Evolutionary conservation across 441 rosid genomes (phyloP), one percentile per base, ranked within the genome.

Genomic region (Erodium chrysanthum): DNA sequence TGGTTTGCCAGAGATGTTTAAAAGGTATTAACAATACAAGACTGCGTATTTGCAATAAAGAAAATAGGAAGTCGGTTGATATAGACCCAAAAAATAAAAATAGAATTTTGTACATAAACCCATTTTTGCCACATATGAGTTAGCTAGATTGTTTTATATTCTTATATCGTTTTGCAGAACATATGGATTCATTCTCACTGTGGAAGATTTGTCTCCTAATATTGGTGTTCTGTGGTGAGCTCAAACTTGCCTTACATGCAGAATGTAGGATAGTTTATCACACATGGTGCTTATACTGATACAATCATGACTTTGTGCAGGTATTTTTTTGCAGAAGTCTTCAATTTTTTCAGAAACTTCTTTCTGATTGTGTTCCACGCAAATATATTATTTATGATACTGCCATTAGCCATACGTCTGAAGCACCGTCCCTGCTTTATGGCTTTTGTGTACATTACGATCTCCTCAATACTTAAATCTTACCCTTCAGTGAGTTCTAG

Each of bases 251-350:
- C n/a, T 52, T 54, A 21, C 31, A 58, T 25, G 12, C 61, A 71
- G 52, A 56, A n/a, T 67, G 64, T 37, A 67, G 14, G 7, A 56
- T 7, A 2, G 12, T 67, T 69, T 21, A 61, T 65, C 56, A 7
- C 12, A 29, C 48, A 33, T 23, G 46, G 20, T 33, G 54, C 14
- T 73, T 27, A 37, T 15, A 67, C 66, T 66, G 12, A 65, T n/a
- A 60, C 58, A 1, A 37, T 65, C 27, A 67, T 67, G 27, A 64
- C n/a, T 69, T 70, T 21, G 68, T 66, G 82, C 89, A 89, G 97
- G 97, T 91, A 94, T 84, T 91, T 94, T 88, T 94, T 89, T 77
- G 99, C 97, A 0, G 97, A 94, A 86, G 99, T 91, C 71, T 91
- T 91, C 64, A 87, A 89, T 65, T 91, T 88, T 78, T 89, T 94